Evolutionary conservation across 305 asterid species (phyloP), one percentile per base, ranked within the genome.

Genomic region (Stenogyne calaminthoides): DNA sequence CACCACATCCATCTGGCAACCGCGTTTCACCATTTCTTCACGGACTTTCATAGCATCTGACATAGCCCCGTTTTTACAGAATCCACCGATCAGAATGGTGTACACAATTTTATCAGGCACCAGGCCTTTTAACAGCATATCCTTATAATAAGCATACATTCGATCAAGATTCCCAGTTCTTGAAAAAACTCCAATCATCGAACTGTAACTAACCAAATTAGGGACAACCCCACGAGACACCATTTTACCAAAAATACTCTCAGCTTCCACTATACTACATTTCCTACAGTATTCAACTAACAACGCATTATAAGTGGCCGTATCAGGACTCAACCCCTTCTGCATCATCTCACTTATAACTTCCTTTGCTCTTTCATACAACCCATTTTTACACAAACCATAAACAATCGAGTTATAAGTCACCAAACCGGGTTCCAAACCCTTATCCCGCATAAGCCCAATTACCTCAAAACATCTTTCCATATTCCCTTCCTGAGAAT

Each of bases 81-180:
- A 87, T 32, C 96, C 97, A 70, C 89, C 77, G 44, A 89, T 86
- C 73, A 91, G 83, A 77, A 89, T 84, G 10, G 96, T 91, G 67
- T 83, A 89, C 29, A 89, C 82, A 52, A 91, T 82, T 61, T 84
- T 84, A 61, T 89, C 97, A 47, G 96, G 93, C 32, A 72, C 63
- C 63, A 89, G 61, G 65, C 88, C 89, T 72, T 77, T 82, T 7
- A 4, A 20, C 76, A 75, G 81, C 94, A 91, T 83, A 47, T 81
- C 83, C 46, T 80, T 63, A 56, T 76, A 86, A 80, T 81, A 87
- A 16, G 70, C 78, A 22, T 80, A 72, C 77, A 89, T 87, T 72
- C 68, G 56, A 22, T 82, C 78, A 4, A 87, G 86, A 67, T 82
- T 55, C n/a, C 94, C 91, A 19, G 20, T 77, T 83, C 85, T 86